Conservation (phyloP, 768 basidiomycete genomes). For the Dacryopinax spathularia region DNA sequence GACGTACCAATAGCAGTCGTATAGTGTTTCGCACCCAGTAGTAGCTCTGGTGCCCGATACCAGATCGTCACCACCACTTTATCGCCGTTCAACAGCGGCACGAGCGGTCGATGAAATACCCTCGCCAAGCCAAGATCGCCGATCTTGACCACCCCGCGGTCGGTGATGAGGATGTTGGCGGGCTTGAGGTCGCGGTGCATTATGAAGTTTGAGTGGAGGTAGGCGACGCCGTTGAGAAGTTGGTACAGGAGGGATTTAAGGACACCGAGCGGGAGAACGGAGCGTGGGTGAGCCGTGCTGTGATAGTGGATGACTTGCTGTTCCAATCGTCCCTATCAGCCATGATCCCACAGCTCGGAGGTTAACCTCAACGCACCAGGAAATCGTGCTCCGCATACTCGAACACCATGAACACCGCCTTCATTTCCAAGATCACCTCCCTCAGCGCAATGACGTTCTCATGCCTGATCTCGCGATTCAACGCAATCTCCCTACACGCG, state of each 20-base stretch:
- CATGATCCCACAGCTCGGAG: neutral
- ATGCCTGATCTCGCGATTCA: slow-evolving; percentile 80
- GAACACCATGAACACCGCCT: slow-evolving; percentile 98
- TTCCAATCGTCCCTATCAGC: neutral
- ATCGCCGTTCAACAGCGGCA: slow-evolving; percentile 82
- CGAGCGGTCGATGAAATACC: slow-evolving; percentile 78
- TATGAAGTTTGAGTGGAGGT: slow-evolving; percentile 88
- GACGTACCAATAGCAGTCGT: slow-evolving; percentile 62
- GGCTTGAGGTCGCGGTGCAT: slow-evolving; percentile 97
- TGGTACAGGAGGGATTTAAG: slow-evolving; percentile 92
- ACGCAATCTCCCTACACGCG: slow-evolving; percentile 92
- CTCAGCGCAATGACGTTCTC: slow-evolving; percentile 82
- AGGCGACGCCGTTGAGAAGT: slow-evolving; percentile 82
- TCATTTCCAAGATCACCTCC: slow-evolving; percentile 94
- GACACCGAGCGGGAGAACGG: slow-evolving; percentile 55
- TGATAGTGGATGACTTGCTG: slow-evolving; percentile 99
- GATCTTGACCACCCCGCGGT: slow-evolving; percentile 82
- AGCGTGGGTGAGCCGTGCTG: slow-evolving; percentile 64
- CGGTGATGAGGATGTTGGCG: slow-evolving; percentile 92
- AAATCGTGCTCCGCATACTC: slow-evolving; percentile 99
- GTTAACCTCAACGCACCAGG: slow-evolving; percentile 42
- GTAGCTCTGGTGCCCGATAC: slow-evolving; percentile 94
- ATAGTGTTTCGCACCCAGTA: slow-evolving; percentile 94
- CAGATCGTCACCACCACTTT: slow-evolving; percentile 99
- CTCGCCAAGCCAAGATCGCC: slow-evolving; percentile 95